Percentiles rank a stretch among this genome's conserved stretches.
phyloP scores from a whole-genome alignment of 345 rosid genomes.

The Salix caprea region DNA sequence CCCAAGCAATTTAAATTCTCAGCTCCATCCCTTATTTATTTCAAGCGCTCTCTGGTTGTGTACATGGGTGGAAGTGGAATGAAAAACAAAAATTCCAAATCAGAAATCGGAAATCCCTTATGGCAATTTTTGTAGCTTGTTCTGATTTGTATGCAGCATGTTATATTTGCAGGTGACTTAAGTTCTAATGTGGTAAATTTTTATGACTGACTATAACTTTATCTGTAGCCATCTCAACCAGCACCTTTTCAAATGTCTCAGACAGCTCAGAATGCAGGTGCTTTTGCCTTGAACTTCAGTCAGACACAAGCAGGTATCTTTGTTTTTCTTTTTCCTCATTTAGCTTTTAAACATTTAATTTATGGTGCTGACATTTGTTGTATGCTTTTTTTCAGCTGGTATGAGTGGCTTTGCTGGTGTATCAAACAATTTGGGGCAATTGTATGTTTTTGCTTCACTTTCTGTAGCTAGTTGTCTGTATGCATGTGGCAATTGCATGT shows the following conservation, averaged over 20 bases:
- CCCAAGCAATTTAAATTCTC: background rate
- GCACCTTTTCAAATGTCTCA: constrained; percentile 47
- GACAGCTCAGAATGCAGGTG: constrained; percentile 45
- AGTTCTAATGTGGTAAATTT: background rate
- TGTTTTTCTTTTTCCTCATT: background rate
- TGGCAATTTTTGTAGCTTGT: background rate
- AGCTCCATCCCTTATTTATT: background rate
- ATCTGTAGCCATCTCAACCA: constrained; percentile 42
- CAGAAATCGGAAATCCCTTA: background rate
- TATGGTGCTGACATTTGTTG: constrained; percentile 9
- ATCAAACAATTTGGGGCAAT: constrained; percentile 45
- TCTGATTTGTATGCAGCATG: background rate
- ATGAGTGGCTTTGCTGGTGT: constrained; percentile 39
- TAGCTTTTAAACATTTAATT: background rate
- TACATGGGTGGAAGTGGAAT: background rate
- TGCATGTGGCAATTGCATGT: no score
- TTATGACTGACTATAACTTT: background rate
- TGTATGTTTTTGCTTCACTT: constrained; percentile 36
- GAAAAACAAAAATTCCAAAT: background rate
- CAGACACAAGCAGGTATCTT: constrained; percentile 52
- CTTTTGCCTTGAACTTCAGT: constrained; percentile 51
- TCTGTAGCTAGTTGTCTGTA: background rate
- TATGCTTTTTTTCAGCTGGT: constrained; percentile 32
- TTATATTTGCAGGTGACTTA: background rate
- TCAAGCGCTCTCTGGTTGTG: background rate